Evolutionary conservation across 2,329 filamentous ascomycete species (phyloP), one percentile per base, ranked within the genome.

Genomic region (Cordyceps javanica): DNA sequence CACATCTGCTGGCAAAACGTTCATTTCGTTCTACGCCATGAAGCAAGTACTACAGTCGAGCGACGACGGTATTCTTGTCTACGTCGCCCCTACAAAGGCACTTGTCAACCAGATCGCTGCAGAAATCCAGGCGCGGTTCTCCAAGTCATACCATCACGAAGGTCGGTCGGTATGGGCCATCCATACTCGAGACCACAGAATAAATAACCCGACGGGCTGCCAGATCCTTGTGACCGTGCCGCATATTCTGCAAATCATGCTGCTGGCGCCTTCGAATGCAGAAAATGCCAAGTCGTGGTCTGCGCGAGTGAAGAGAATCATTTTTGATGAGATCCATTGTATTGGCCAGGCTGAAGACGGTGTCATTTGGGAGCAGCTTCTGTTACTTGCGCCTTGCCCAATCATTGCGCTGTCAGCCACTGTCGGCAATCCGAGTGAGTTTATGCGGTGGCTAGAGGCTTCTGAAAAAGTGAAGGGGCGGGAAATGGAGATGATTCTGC

Each of bases 21-120:
- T 92, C 68, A 92, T 92, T 59, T 88, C 83, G 1, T 93, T 92
- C 69, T 91, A 93, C 64, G 89, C 89, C 1, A 93, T 92, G 86
- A 87, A 88, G 65, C 85, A 89, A 66, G 75, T 91, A 1, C 74
- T 93, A 10, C 78, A 87, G 65, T 78, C 79, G 4, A 83, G 82
- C 60, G 82, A 92, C 60, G 82, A 90, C 50, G 85, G 82, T 3
- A 79, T 92, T 3, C 71, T 93, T 7, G 86, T 92, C 0, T 93
- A 92, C 62, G 86, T 93, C 6, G 89, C 88, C 0, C 89, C 89
- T 0, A 92, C 89, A 0, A 93, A 93, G 66, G 88, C 90, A 3
- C 75, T 93, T 11, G 88, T 92, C 59, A 92, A 92, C 67, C 89
- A 93, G 68, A 91, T 93, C 62, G 89, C 88, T 1, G 89, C 89